Evolutionary conservation across 1,284 basidiomycete species (phyloP).

Genomic region (Pulveroboletus sp.): DNA sequence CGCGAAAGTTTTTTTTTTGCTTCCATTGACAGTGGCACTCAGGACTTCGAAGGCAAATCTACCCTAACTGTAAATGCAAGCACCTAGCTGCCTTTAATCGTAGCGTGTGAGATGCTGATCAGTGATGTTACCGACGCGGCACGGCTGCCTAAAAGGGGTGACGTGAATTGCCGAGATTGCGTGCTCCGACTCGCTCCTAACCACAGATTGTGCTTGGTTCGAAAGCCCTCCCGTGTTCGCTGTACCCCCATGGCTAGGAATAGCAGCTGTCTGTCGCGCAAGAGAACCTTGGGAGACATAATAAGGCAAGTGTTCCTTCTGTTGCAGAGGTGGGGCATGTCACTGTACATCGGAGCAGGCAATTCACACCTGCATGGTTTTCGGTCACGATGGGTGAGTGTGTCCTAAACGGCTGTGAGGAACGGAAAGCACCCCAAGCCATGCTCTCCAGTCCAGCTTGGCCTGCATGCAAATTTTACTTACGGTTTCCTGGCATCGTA

Average conservation of each 20-base stretch:
- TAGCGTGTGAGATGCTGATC: too few relatives aligned
- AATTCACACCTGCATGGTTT: conserved; percentile 54
- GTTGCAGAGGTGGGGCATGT: background rate
- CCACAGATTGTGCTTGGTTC: too few relatives aligned
- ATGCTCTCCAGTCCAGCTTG: background rate
- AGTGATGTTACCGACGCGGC: too few relatives aligned
- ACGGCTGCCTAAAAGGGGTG: too few relatives aligned
- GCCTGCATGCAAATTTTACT: background rate
- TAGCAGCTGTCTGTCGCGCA: conserved; percentile 1
- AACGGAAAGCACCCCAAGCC: background rate
- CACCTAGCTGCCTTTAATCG: too few relatives aligned
- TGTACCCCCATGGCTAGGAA: background rate
- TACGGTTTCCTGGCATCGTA: conserved; percentile 24
- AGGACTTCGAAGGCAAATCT: too few relatives aligned
- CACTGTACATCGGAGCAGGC: conserved; percentile 21
- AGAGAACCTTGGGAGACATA: conserved; percentile 23
- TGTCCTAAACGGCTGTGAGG: background rate
- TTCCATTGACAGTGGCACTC: background rate
- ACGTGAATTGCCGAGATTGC: too few relatives aligned
- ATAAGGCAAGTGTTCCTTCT: conserved; percentile 23
- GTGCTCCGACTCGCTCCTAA: too few relatives aligned
- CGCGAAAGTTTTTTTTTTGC: background rate
- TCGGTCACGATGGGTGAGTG: conserved; percentile 54
- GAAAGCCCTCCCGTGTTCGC: background rate
- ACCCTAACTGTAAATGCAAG: too few relatives aligned